Conservation (phyloP, 2,329 filamentous ascomycete genomes). For the Ceratocystis smalleyi region DNA sequence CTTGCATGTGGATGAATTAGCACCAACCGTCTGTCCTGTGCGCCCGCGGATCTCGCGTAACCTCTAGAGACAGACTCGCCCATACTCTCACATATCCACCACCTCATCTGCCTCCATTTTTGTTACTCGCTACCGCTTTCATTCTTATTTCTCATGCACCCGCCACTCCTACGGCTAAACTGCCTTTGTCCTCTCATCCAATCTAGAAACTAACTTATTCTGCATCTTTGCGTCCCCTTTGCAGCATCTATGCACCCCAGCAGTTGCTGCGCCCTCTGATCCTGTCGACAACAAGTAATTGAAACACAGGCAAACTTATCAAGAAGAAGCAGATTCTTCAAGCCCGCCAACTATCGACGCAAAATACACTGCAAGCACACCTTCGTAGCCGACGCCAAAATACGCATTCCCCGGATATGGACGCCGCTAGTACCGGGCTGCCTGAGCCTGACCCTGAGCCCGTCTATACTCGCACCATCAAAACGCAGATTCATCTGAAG, state of each 20-base stretch:
- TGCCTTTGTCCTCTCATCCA: background rate
- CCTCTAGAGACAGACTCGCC: background rate
- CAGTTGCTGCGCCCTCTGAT: slow-evolving; percentile 1
- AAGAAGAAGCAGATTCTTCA: background rate
- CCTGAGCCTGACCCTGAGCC: background rate
- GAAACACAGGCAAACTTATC: background rate
- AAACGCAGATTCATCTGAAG: slow-evolving; percentile 9
- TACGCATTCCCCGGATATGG: background rate
- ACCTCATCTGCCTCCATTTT: too few relatives aligned
- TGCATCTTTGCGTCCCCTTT: background rate
- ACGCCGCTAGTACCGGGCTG: background rate
- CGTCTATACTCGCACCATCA: slow-evolving; percentile 2
- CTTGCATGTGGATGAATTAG: background rate
- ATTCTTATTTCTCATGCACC: background rate
- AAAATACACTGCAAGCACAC: background rate
- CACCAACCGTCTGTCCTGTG: background rate
- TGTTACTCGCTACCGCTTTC: too few relatives aligned
- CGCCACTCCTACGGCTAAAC: background rate
- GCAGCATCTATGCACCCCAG: slow-evolving; percentile 4
- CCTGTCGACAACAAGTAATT: background rate
- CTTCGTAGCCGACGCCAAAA: background rate
- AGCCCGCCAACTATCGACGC: background rate
- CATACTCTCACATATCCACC: too few relatives aligned
- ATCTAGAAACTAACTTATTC: background rate
- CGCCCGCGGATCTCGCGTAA: background rate